phyloP scores from a whole-genome alignment of 495 filamentous ascomycete genomes.

The Penicillium roqueforti region DNA sequence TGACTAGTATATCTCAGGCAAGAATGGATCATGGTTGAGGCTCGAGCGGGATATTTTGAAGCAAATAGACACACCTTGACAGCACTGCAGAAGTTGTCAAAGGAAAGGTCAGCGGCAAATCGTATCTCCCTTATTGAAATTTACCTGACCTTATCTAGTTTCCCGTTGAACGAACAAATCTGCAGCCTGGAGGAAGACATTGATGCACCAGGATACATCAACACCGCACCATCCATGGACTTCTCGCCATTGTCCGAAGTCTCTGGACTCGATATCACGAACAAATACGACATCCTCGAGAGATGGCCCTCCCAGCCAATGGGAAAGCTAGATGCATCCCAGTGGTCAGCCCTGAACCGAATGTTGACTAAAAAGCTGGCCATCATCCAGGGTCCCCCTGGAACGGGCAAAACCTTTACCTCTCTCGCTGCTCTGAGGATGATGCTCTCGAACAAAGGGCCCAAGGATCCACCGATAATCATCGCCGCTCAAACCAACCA shows the following conservation, averaged over 20 bases:
- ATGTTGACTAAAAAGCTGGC: constrained; percentile 71
- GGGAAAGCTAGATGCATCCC: constrained; percentile 62
- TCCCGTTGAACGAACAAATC: constrained; percentile 60
- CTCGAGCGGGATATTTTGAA: constrained; percentile 68
- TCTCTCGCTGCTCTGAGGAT: constrained; percentile 68
- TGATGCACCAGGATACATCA: constrained; percentile 47
- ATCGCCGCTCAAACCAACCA: constrained; percentile 90
- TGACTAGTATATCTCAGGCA: constrained; percentile 11
- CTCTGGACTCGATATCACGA: constrained; percentile 13
- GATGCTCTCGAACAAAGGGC: constrained; percentile 58
- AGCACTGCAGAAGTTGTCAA: constrained; percentile 67
- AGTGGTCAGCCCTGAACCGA: constrained; percentile 60
- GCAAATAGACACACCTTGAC: constrained; percentile 65
- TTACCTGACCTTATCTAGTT: constrained; percentile 35
- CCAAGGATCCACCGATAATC: constrained; percentile 65
- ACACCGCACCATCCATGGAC: constrained; percentile 41
- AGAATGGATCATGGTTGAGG: constrained; percentile 77
- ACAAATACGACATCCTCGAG: constrained; percentile 42
- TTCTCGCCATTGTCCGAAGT: constrained; percentile 35
- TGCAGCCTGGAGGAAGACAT: constrained; percentile 48
- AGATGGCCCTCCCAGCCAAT: constrained; percentile 45
- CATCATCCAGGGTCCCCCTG: constrained; percentile 87
- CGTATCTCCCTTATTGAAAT: not conserved
- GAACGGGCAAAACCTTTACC: constrained; percentile 83
- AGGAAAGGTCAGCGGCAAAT: constrained; percentile 46